These are phyloP conservation scores for Eimeria praecox DNA, from an alignment of 169 alveolate genomes.

Conservation along the genomic window DNA sequence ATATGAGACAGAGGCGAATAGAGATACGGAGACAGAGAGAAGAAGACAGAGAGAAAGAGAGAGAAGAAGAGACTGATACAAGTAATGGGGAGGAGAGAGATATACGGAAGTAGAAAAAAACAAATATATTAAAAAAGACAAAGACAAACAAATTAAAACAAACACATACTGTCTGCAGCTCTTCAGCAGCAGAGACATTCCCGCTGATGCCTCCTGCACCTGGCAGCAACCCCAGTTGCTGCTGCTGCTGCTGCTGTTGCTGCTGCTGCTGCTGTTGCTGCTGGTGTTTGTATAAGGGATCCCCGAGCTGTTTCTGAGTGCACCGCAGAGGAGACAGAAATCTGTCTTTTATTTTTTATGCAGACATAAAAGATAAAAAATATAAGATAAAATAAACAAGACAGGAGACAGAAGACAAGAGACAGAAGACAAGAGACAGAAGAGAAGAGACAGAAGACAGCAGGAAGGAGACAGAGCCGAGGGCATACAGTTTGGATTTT, in stretches of 20 bases:
- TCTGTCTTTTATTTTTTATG: too few species aligned
- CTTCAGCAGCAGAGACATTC: not conserved
- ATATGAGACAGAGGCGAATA: too few species aligned
- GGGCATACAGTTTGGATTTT: too few species aligned
- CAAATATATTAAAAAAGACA: not conserved
- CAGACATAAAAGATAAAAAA: not conserved
- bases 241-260: conserved; percentile 21
- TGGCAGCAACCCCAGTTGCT: not conserved
- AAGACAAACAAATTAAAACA: not conserved
- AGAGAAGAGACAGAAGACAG: not conserved
- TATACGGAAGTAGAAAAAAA: too few species aligned
- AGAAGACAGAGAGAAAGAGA: not conserved
- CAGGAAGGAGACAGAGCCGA: not conserved
- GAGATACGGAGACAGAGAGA: not conserved
- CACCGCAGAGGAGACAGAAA: not conserved
- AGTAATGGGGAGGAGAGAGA: too few species aligned
- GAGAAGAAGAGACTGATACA: too few species aligned
- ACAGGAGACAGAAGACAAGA: not conserved
- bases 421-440: not conserved
- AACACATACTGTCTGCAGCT: not conserved
- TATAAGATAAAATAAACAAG: not conserved
- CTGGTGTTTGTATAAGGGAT: not conserved
- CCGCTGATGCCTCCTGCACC: not conserved
- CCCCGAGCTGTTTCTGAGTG: not conserved
- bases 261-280: conserved; percentile 24